phyloP scores from a whole-genome alignment of 1,284 basidiomycete genomes.

The Peniophora sp. region DNA sequence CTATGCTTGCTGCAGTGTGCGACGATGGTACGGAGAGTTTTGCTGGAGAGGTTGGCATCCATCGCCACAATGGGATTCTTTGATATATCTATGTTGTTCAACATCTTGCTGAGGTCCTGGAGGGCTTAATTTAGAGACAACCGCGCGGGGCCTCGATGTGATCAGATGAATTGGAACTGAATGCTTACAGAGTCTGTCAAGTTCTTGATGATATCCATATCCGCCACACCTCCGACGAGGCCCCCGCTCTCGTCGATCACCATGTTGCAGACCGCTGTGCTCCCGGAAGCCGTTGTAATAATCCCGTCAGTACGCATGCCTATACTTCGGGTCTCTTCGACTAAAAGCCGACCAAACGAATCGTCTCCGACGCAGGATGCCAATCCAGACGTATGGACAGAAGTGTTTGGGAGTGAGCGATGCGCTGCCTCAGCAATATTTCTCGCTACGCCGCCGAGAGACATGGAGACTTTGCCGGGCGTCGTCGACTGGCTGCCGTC shows the following conservation, averaged over 20 bases:
- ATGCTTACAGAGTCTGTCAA: constrained; percentile 22
- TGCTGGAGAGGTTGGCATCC: constrained; percentile 73
- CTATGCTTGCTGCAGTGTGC: constrained; percentile 34
- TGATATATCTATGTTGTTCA: constrained; percentile 33
- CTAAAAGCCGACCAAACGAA: constrained; percentile 58
- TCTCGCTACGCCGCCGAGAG: constrained; percentile 87
- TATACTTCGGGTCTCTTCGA: constrained; percentile 43
- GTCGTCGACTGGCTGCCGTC: constrained; percentile 59
- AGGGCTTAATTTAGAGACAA: too few relatives aligned
- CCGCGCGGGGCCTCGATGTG: neutral
- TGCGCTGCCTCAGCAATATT: constrained; percentile 91
- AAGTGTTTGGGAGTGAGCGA: constrained; percentile 31
- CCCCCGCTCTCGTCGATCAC: constrained; percentile 68
- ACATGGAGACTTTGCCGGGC: constrained; percentile 69
- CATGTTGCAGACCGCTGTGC: constrained; percentile 82
- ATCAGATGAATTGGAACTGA: constrained; percentile 1
- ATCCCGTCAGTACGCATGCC: constrained; percentile 86
- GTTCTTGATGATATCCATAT: constrained; percentile 72
- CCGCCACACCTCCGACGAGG: constrained; percentile 81
- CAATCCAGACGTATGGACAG: constrained; percentile 34
- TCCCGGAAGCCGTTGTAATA: constrained; percentile 27
- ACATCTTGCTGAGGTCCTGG: constrained; percentile 37
- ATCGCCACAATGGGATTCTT: constrained; percentile 50
- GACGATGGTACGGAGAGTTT: constrained; percentile 47
- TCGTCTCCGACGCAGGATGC: constrained; percentile 65